phyloP scores from a whole-genome alignment of 1,139 yeast genomes.

The Hyphopichia khmerensis region DNA sequence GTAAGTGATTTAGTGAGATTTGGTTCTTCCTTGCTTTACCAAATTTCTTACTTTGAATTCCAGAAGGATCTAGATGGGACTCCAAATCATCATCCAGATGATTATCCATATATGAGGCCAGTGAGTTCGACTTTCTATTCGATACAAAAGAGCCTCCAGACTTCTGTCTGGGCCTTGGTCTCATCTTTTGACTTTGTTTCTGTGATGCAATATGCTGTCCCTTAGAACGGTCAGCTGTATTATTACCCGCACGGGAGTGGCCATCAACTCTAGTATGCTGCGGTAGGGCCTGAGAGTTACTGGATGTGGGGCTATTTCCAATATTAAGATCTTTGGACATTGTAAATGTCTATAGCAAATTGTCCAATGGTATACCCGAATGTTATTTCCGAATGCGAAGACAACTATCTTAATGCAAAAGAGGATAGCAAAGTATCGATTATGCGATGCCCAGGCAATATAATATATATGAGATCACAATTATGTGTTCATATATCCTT shows the following conservation, averaged over 20 bases:
- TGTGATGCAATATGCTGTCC: neutral
- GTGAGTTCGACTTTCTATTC: neutral
- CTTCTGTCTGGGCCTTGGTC: neutral
- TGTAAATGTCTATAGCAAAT: too few species aligned
- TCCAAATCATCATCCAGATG: neutral
- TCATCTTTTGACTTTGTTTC: constrained; percentile 1
- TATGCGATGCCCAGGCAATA: neutral
- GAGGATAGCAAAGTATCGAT: too few species aligned
- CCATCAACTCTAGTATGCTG: neutral
- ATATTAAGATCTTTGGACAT: neutral
- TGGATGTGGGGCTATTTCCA: neutral
- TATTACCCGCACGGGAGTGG: neutral
- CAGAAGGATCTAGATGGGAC: neutral
- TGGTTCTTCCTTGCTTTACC: constrained; percentile 49
- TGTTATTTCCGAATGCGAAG: neutral
- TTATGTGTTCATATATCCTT: neutral
- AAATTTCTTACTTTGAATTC: constrained; percentile 2
- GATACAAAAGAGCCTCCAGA: neutral
- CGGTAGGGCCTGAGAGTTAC: neutral
- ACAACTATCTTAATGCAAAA: too few species aligned
- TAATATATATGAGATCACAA: neutral
- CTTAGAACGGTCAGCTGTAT: neutral
- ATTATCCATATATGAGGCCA: neutral
- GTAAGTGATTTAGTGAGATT: constrained; percentile 60
- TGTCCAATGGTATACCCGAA: too few species aligned